These are phyloP conservation scores for Amylocystis lapponica DNA, from an alignment of 768 basidiomycete species.

Conservation along the genomic window DNA sequence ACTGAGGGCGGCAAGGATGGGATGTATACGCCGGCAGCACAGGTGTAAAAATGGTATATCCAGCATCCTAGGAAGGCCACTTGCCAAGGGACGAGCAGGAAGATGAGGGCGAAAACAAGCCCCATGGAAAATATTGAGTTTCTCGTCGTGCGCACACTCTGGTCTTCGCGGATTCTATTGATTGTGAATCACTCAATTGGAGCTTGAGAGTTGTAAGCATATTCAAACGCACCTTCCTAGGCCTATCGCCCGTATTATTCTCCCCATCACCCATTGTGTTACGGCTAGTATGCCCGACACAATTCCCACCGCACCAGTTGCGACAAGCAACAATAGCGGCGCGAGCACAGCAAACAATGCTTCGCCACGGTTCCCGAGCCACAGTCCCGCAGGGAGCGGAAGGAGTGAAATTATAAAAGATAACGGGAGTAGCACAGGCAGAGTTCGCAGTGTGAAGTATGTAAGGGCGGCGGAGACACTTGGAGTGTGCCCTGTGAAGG, in stretches of 20 bases:
- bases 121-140: slow-evolving; percentile 53
- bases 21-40: slow-evolving; percentile 26
- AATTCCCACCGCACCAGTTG: slow-evolving; percentile 66
- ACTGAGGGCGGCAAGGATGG: neutral
- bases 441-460: slow-evolving; percentile 31
- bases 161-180: slow-evolving; percentile 9
- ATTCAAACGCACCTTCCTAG: no score
- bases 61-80: slow-evolving; percentile 84
- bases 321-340: slow-evolving; percentile 48
- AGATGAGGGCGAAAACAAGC: slow-evolving; percentile 58
- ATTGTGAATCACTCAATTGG: no score
- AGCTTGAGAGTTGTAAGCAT: no score
- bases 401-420: slow-evolving; percentile 45
- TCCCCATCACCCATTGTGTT: no score
- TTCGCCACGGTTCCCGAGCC: slow-evolving; percentile 57
- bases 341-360: slow-evolving; percentile 45
- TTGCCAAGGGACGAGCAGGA: slow-evolving; percentile 84
- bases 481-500: slow-evolving; percentile 35
- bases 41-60: slow-evolving; percentile 70
- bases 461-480: slow-evolving; percentile 44
- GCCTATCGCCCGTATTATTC: no score
- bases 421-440: slow-evolving; percentile 38
- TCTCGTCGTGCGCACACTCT: slow-evolving; percentile 32
- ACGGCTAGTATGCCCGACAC: slow-evolving; percentile 35
- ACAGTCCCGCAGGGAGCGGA: slow-evolving; percentile 49